These are phyloP conservation scores for Lachnellula hyalina DNA, from an alignment of 2,329 filamentous ascomycete genomes.

Conservation along the genomic window DNA sequence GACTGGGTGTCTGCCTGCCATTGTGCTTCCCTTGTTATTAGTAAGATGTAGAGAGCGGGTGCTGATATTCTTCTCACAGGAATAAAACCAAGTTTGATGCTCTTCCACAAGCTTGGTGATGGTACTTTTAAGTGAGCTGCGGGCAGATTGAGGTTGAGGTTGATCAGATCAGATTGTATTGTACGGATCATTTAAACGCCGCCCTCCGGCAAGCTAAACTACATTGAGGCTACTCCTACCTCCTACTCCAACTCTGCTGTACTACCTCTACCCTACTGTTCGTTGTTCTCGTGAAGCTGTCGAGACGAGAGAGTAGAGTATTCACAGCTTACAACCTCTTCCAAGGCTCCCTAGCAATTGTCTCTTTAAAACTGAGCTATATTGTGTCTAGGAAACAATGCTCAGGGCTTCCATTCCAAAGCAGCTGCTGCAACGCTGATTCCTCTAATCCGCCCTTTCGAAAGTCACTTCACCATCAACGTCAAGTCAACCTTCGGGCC, in stretches of 20 bases:
- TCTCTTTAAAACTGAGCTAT: not conserved
- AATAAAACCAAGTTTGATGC: not conserved
- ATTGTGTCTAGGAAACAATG: not conserved
- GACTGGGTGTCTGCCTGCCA: conserved; percentile 43
- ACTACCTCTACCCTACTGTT: too few relatives aligned
- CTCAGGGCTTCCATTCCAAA: not conserved
- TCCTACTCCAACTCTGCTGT: too few relatives aligned
- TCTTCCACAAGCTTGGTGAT: not conserved
- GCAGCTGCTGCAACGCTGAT: not conserved
- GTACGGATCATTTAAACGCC: not conserved
- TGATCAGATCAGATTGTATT: too few relatives aligned
- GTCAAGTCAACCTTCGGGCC: not conserved
- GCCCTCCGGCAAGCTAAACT: not conserved
- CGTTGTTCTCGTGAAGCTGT: too few relatives aligned
- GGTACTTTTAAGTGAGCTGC: too few relatives aligned
- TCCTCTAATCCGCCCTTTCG: not conserved
- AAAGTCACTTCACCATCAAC: not conserved
- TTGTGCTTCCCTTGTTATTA: conserved; percentile 14
- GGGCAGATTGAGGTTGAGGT: too few relatives aligned
- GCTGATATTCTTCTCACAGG: not conserved
- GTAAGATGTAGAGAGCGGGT: not conserved
- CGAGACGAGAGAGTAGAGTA: too few relatives aligned
- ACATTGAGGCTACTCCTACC: not conserved
- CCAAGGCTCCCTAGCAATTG: not conserved
- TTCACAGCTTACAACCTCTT: not conserved